These are phyloP conservation scores for Colletotrichum navitas DNA, from an alignment of 2,329 filamentous ascomycete genomes.

Conservation along the genomic window DNA sequence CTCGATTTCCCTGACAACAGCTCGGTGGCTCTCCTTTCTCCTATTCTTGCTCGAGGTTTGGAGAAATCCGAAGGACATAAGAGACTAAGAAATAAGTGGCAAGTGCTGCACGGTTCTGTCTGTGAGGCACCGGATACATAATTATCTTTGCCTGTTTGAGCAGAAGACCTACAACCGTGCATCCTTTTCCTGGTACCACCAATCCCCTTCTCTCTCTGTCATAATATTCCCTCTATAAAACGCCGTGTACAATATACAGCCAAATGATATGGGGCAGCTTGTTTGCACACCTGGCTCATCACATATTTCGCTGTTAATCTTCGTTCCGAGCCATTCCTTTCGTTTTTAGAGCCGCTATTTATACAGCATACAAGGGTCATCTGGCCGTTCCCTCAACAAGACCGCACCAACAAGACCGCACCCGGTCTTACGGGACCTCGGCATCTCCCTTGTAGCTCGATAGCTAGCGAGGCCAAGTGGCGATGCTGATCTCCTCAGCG, in stretches of 20 bases:
- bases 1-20: background rate
- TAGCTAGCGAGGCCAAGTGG: background rate
- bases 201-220: background rate
- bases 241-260: background rate
- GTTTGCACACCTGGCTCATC: background rate
- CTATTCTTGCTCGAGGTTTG: background rate
- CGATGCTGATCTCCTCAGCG: conserved; percentile 19
- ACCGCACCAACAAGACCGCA: background rate
- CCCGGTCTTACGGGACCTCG: conserved; percentile 13
- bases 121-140: conserved; percentile 6
- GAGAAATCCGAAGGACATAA: background rate
- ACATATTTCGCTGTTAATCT: conserved; percentile 20
- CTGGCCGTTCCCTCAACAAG: conserved; percentile 7
- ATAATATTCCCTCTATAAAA: background rate
- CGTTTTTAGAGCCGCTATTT: conserved; percentile 3
- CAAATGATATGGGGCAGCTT: background rate
- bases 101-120: conserved; percentile 2
- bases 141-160: background rate
- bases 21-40: background rate
- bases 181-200: too few relatives aligned
- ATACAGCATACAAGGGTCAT: conserved; percentile 23
- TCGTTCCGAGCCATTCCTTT: conserved; percentile 19
- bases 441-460: background rate
- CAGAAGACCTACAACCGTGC: background rate
- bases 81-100: background rate